Conservation (phyloP, 2,329 filamentous ascomycete species). For the Neopestalotiopsis sp. region DNA sequence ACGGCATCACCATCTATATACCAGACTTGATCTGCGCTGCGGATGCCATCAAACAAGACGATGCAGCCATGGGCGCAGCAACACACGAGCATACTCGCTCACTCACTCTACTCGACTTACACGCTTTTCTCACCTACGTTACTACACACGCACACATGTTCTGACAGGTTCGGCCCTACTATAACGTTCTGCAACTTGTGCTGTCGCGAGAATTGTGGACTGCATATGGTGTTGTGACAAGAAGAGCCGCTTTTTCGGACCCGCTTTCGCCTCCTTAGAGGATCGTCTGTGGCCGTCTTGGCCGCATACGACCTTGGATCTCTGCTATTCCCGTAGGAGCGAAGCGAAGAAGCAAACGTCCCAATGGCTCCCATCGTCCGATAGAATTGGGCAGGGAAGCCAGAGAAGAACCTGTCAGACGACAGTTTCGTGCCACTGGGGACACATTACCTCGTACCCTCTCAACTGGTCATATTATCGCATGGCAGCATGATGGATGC, state of each 20-base stretch:
- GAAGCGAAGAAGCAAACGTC: background rate
- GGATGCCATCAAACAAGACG: background rate
- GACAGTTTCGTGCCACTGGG: constrained; percentile 11
- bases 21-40: background rate
- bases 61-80: background rate
- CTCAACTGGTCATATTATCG: background rate
- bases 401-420: background rate
- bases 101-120: background rate
- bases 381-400: background rate
- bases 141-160: background rate
- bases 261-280: constrained; percentile 7
- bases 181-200: constrained; percentile 11
- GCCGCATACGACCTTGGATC: background rate
- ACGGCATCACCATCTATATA: constrained; percentile 5
- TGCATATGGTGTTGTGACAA: constrained; percentile 6
- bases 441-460: background rate
- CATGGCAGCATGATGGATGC: background rate
- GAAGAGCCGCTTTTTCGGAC: constrained; percentile 6
- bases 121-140: background rate
- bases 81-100: background rate
- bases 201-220: constrained; percentile 9
- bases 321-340: constrained; percentile 10
- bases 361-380: background rate
- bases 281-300: constrained; percentile 4
- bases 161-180: constrained; percentile 8